Evolutionary conservation across 2,329 filamentous ascomycete species (phyloP).

Genomic region (Talaromyces sp.): DNA sequence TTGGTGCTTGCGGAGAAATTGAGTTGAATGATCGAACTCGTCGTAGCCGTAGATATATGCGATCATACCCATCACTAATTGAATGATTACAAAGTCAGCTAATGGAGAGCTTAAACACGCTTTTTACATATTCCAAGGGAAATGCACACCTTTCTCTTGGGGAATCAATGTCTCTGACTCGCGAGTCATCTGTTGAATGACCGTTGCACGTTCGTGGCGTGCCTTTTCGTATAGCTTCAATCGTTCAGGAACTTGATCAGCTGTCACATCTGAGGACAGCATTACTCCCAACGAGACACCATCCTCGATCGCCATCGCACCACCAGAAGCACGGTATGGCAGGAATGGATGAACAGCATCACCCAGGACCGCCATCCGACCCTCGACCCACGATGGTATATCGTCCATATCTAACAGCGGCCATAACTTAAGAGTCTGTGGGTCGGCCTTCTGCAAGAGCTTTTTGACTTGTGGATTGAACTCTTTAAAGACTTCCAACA

Average conservation of each 20-base stretch:
- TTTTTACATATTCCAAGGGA: background rate
- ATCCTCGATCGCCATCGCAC: slow-evolving; percentile 68
- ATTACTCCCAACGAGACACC: slow-evolving; percentile 62
- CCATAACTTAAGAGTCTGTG: slow-evolving; percentile 58
- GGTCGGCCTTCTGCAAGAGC: slow-evolving; percentile 45
- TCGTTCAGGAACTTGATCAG: slow-evolving; percentile 55
- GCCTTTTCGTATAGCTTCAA: slow-evolving; percentile 63
- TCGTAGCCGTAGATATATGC: slow-evolving; percentile 62
- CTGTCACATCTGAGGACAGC: slow-evolving; percentile 50
- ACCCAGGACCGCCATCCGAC: slow-evolving; percentile 60
- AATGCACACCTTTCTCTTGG: slow-evolving; percentile 18
- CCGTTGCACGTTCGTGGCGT: slow-evolving; percentile 60
- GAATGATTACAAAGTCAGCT: background rate
- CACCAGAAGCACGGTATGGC: slow-evolving; percentile 66
- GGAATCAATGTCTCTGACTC: slow-evolving; percentile 40
- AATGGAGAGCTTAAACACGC: background rate
- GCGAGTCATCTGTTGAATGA: slow-evolving; percentile 59
- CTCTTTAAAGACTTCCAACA: slow-evolving; percentile 34
- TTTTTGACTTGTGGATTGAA: slow-evolving; percentile 48
- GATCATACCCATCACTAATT: slow-evolving; percentile 36
- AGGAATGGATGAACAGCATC: slow-evolving; percentile 71
- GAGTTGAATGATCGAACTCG: slow-evolving; percentile 58
- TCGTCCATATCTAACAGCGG: slow-evolving; percentile 64
- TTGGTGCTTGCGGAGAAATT: slow-evolving; percentile 49
- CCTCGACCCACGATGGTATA: slow-evolving; percentile 59